Conservation (phyloP, 306 rosid species). For the Sechiopsis laciniata region DNA sequence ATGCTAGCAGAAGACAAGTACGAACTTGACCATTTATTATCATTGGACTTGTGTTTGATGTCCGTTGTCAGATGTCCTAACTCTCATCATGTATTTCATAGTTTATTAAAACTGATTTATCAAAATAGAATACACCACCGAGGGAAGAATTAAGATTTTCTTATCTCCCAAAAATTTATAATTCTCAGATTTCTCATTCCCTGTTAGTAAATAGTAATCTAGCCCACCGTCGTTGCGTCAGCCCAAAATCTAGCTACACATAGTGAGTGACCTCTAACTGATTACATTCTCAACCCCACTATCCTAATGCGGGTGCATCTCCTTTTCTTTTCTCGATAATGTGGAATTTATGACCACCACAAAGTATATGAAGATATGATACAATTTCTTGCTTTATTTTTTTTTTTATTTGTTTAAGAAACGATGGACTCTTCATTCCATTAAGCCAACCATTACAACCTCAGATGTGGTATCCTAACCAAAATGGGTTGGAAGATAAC, state of each 20-base stretch:
- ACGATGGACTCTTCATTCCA: neutral
- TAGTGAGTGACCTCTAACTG: neutral
- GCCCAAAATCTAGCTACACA: neutral
- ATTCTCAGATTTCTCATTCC: neutral
- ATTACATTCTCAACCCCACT: neutral
- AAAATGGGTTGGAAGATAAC: neutral
- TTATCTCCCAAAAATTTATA: neutral
- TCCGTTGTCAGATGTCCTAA: neutral
- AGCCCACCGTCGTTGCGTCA: neutral
- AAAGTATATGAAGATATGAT: neutral
- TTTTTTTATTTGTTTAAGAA: neutral
- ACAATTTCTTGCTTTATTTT: no score
- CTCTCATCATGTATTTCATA: neutral
- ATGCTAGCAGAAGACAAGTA: constrained; percentile 85
- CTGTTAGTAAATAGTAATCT: neutral
- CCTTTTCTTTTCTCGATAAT: no score
- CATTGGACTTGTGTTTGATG: neutral
- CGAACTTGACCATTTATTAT: constrained; percentile 14
- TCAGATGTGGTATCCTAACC: neutral
- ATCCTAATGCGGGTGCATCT: neutral
- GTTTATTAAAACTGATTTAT: neutral
- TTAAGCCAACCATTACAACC: neutral
- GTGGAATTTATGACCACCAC: neutral
- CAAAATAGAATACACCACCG: neutral
- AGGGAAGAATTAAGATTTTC: neutral